phyloP scores from a whole-genome alignment of 306 rosid genomes.

The Prunus davidiana region DNA sequence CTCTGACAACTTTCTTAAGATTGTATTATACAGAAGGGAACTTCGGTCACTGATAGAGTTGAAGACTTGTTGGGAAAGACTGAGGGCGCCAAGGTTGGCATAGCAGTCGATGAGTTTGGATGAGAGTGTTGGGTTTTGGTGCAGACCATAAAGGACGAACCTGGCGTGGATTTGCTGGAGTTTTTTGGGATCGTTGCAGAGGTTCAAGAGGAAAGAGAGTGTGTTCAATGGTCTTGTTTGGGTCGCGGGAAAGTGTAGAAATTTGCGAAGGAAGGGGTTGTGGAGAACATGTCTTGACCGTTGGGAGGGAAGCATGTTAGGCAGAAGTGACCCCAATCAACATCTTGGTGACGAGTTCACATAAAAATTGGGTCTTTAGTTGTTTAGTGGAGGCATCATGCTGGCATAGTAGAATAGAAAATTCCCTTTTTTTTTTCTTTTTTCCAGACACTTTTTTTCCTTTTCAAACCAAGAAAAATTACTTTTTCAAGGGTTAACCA shows the following conservation, averaged over 20 bases:
- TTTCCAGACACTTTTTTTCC: too few species aligned
- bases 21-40: conserved; percentile 36
- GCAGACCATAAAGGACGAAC: conserved; percentile 65
- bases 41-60: conserved; percentile 35
- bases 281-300: conserved; percentile 11
- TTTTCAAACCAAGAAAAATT: too few species aligned
- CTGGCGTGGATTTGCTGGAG: conserved; percentile 65
- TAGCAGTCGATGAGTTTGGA: conserved; percentile 55
- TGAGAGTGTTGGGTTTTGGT: conserved; percentile 59
- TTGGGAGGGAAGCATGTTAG: conserved; percentile 31
- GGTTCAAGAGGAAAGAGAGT: conserved; percentile 44
- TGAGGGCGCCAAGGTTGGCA: conserved; percentile 48
- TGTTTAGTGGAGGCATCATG: too few species aligned
- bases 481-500: too few species aligned
- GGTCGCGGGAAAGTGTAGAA: conserved; percentile 26
- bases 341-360: neutral
- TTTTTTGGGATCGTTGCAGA: conserved; percentile 55
- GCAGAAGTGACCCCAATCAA: neutral
- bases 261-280: conserved; percentile 22
- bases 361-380: neutral
- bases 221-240: conserved; percentile 43
- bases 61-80: conserved; percentile 43
- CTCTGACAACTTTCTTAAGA: conserved; percentile 36
- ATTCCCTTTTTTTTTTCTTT: too few species aligned
- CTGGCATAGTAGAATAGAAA: too few species aligned